Evolutionary conservation across 148 eudicot genomes (phyloP).

Genomic region (Salicornia ramosissima): DNA sequence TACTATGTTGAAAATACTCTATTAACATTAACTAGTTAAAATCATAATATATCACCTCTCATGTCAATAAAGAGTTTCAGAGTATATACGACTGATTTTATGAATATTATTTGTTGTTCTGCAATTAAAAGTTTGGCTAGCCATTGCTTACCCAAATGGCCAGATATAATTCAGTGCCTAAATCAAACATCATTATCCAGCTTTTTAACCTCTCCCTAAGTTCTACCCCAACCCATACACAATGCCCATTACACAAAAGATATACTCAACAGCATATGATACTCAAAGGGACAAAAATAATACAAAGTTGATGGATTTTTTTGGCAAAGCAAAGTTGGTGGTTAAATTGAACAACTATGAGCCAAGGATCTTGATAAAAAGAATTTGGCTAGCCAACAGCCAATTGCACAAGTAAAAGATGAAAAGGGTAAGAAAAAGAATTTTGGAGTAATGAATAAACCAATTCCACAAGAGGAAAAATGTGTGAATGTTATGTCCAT

Average conservation of each 20-base stretch:
- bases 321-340: too few relatives aligned
- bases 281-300: too few relatives aligned
- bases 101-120: not conserved
- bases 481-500: too few relatives aligned
- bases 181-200: not conserved
- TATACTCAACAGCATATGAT: not conserved
- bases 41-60: constrained; percentile 5
- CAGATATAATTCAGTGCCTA: not conserved
- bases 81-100: not conserved
- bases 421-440: too few relatives aligned
- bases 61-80: not conserved
- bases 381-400: too few relatives aligned
- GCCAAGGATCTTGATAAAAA: too few relatives aligned
- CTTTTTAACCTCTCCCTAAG: not conserved
- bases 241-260: not conserved
- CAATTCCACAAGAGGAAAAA: too few relatives aligned
- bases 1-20: not conserved
- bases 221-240: not conserved
- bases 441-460: too few relatives aligned
- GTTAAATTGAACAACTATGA: too few relatives aligned
- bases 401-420: too few relatives aligned
- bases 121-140: not conserved
- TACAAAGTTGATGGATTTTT: too few relatives aligned
- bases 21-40: not conserved
- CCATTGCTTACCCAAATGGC: not conserved